Evolutionary conservation across 176 grass and related monocot genomes (phyloP), one percentile per base, ranked within the genome.

Genomic region (Oryza meridionalis): DNA sequence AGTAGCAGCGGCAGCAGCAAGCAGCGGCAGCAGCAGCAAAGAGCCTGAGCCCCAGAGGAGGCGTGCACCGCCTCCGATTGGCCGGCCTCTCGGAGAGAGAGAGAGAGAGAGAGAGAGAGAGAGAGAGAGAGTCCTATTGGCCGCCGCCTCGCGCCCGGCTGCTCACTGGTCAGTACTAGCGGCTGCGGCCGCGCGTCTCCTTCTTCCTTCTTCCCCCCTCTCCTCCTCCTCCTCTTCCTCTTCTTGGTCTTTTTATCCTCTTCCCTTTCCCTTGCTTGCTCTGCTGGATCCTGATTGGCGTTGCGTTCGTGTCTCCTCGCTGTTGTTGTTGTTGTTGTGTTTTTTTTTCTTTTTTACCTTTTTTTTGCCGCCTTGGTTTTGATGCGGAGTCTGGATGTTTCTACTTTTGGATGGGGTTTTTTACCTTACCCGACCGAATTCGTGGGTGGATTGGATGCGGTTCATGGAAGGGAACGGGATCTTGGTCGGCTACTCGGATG

Each of bases 111-210:
- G 25, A 13, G 14, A 19, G 53, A 24, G 58, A 46, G 11, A 78
- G 32, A 38, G 79, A 29, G 25, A 13, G 14, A 19, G 53, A 24
- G 83, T 67, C n/a, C 81, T 61, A 90, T 86, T 90, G 88, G 88
- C 80, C 69, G 88, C 72, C 49, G 66, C 81, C 50, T 65, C 40
- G 67, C 53, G 33, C 59, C 38, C 86, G 43, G 29, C 16, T 64
- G 68, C 62, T 4, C 73, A 33, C 61, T 74, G 84, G 84, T 90
- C 88, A 83, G 88, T 78, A 63, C 9, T 64, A 17, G 32, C 26
- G 19, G 32, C 79, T 33, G 46, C 19, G 14, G 15, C 62, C 33
- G 33, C 31, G 33, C 2, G 8, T 32, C 50, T 5, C 8, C 40
- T 45, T 49, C 40, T 45, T 49, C 19, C 19, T 58, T 21, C 19